These are phyloP conservation scores for Thozetella sp. DNA, from an alignment of 495 filamentous ascomycete genomes.

Conservation along the genomic window DNA sequence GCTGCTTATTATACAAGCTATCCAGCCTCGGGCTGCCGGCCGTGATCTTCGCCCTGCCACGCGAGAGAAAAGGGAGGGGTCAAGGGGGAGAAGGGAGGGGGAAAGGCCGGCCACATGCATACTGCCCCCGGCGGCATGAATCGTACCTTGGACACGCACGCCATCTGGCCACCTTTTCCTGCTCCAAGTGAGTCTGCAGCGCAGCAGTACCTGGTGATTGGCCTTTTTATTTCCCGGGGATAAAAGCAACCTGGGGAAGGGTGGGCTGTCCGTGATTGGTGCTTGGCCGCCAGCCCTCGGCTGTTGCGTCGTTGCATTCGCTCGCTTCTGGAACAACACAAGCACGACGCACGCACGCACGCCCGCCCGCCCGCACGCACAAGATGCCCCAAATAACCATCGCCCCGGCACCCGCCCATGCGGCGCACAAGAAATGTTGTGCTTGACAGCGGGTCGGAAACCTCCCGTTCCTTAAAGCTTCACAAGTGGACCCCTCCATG, in stretches of 20 bases:
- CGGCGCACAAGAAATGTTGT: neutral
- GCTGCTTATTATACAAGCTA: too few relatives aligned
- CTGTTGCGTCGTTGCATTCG: neutral
- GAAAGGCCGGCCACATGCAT: too few relatives aligned
- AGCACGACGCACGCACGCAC: too few relatives aligned
- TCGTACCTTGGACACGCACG: too few relatives aligned
- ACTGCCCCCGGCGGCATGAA: too few relatives aligned
- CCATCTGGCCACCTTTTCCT: neutral
- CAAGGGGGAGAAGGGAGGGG: too few relatives aligned
- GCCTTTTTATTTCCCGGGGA: neutral
- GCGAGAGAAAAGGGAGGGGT: too few relatives aligned
- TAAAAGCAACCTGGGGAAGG: neutral
- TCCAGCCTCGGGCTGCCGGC: too few relatives aligned
- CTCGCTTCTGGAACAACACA: neutral
- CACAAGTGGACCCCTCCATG: neutral
- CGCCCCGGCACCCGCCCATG: neutral
- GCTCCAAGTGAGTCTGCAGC: neutral
- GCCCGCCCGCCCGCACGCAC: too few relatives aligned
- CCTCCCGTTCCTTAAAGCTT: neutral
- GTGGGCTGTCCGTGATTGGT: neutral
- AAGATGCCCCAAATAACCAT: too few relatives aligned
- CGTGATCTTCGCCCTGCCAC: too few relatives aligned
- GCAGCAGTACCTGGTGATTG: neutral
- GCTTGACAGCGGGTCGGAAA: neutral
- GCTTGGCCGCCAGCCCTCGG: neutral